These are phyloP conservation scores for Fusarium sulawesiense DNA, from an alignment of 2,329 filamentous ascomycete genomes.

Conservation along the genomic window DNA sequence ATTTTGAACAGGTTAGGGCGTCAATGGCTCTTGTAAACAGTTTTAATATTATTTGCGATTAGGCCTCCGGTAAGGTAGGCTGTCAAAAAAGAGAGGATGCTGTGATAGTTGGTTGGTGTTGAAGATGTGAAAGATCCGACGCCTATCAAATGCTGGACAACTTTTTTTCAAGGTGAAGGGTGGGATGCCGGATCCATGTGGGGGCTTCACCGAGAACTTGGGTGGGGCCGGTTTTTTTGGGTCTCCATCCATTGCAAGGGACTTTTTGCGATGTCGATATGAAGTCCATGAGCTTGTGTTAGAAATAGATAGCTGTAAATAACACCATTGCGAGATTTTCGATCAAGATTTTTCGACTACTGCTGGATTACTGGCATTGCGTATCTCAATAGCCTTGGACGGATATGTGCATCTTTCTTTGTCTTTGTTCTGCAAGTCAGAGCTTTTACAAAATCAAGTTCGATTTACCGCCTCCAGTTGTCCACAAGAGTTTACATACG, in stretches of 20 bases:
- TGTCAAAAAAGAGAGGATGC: not conserved
- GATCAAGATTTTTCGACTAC: too few relatives aligned
- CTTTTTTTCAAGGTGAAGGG: conserved; percentile 44
- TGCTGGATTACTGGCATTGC: too few relatives aligned
- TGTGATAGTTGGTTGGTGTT: conserved; percentile 32
- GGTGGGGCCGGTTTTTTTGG: conserved; percentile 22
- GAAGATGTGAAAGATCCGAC: conserved; percentile 20
- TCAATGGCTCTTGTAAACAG: not conserved
- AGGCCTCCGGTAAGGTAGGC: not conserved
- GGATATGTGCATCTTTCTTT: not conserved
- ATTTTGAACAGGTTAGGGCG: conserved; percentile 32
- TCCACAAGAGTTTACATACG: not conserved
- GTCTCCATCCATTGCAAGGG: not conserved
- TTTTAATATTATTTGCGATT: not conserved
- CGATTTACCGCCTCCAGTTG: not conserved
- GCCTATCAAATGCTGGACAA: conserved; percentile 25
- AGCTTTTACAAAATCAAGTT: not conserved
- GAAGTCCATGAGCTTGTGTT: not conserved
- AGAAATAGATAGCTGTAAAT: too few relatives aligned
- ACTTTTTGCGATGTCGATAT: conserved; percentile 1
- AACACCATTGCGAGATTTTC: too few relatives aligned
- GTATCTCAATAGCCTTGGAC: not conserved
- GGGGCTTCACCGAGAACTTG: conserved; percentile 33
- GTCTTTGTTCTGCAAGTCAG: not conserved
- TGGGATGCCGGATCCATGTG: conserved; percentile 40